Conservation (phyloP, 1,284 basidiomycete genomes). For the Apiotrichum porosum region DNA sequence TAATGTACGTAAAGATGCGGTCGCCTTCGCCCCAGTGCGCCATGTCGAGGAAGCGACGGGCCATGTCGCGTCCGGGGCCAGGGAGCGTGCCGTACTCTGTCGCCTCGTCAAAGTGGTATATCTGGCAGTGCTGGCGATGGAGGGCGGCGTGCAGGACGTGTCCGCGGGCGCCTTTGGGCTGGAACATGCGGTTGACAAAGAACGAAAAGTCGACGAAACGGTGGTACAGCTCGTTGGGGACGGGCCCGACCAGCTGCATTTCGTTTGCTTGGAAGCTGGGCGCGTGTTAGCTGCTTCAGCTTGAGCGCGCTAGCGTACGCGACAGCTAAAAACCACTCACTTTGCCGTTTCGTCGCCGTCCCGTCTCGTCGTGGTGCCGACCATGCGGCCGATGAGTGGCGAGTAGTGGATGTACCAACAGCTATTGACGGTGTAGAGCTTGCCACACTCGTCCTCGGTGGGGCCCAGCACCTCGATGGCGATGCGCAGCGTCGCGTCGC, state of each 20-base stretch:
- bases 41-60: constrained; percentile 50
- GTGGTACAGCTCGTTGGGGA: constrained; percentile 51
- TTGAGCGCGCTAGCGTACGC: too few relatives aligned
- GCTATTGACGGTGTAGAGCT: constrained; percentile 51
- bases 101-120: constrained; percentile 51
- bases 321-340: constrained; percentile 27
- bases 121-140: constrained; percentile 51
- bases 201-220: constrained; percentile 53
- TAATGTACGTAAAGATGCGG: constrained; percentile 53
- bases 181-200: constrained; percentile 53
- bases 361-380: constrained; percentile 31
- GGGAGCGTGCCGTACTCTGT: constrained; percentile 47
- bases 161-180: constrained; percentile 47
- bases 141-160: constrained; percentile 49
- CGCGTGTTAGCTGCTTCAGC: neutral
- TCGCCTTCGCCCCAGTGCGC: constrained; percentile 50
- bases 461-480: constrained; percentile 48
- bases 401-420: constrained; percentile 45
- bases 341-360: constrained; percentile 28
- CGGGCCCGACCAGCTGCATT: constrained; percentile 52
- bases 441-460: constrained; percentile 44
- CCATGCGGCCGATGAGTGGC: constrained; percentile 39
- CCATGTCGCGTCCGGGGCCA: constrained; percentile 34
- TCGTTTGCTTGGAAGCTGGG: constrained; percentile 53
- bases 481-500: constrained; percentile 24